Conservation (phyloP, 2,329 filamentous ascomycete genomes). For the Aspergillus sergii region DNA sequence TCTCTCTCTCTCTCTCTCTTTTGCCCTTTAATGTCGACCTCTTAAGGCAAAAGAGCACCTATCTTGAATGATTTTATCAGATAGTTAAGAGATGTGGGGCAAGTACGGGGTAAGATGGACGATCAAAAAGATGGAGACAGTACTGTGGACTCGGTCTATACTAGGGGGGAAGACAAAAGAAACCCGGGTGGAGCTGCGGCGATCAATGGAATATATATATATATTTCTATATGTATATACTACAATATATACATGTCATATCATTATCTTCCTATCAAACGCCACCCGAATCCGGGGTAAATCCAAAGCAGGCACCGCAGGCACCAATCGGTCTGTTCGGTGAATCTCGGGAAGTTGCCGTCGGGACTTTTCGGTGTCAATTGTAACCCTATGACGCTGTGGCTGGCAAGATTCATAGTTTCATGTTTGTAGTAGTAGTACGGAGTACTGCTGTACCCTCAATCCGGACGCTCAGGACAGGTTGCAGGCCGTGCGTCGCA, state of each 20-base stretch:
- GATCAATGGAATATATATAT: too few relatives aligned
- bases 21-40: neutral
- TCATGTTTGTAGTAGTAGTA: too few relatives aligned
- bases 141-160: neutral
- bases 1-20: neutral
- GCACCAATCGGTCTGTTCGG: neutral
- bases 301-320: neutral
- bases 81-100: neutral
- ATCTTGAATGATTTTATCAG: too few relatives aligned
- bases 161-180: too few relatives aligned
- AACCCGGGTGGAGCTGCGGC: too few relatives aligned
- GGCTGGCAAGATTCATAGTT: neutral
- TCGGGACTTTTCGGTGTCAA: slow-evolving; percentile 10
- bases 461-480: too few relatives aligned
- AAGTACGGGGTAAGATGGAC: neutral
- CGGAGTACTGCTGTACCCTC: too few relatives aligned
- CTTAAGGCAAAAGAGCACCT: too few relatives aligned
- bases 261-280: neutral
- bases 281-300: neutral
- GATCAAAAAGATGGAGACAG: neutral
- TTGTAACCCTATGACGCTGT: slow-evolving; percentile 34
- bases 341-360: slow-evolving; percentile 10
- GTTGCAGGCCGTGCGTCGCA: too few relatives aligned
- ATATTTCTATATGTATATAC: neutral
- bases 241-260: too few relatives aligned